Percentiles rank a stretch among this genome's conserved stretches.
phyloP scores from a whole-genome alignment of 768 basidiomycete genomes.

The Tulasnella sp. region DNA sequence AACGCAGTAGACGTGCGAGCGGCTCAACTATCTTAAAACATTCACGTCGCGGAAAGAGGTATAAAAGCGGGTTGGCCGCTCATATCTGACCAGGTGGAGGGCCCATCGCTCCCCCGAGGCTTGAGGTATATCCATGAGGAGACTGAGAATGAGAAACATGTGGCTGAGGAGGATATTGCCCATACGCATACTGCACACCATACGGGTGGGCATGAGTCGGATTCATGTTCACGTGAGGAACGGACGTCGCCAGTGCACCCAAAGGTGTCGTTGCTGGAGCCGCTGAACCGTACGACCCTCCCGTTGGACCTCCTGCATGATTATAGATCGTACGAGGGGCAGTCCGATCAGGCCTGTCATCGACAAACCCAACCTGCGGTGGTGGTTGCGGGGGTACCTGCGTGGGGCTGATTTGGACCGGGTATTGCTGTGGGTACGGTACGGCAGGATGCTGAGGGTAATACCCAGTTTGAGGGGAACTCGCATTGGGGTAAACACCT shows the following conservation, averaged over 20 bases:
- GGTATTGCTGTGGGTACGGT: not conserved
- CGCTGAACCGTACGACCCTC: not conserved
- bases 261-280: not conserved
- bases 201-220: not conserved
- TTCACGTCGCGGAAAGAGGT: not conserved
- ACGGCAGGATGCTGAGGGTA: not conserved
- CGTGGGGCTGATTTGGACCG: not conserved
- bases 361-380: constrained; percentile 3
- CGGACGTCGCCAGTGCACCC: not conserved
- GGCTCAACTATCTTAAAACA: not conserved
- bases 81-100: not conserved
- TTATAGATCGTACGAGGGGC: constrained; percentile 19
- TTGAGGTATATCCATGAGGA: not conserved
- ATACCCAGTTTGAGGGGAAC: not conserved
- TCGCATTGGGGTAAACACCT: not conserved
- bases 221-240: not conserved
- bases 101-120: not conserved
- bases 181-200: not conserved
- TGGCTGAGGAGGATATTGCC: not conserved
- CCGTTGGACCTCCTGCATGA: not conserved
- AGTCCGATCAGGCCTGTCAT: constrained; percentile 14
- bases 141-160: not conserved
- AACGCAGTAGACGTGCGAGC: not conserved
- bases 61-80: not conserved
- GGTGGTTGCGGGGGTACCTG: not conserved